Conservation (phyloP, 495 filamentous ascomycete genomes). For the Xylaria nigripes region DNA sequence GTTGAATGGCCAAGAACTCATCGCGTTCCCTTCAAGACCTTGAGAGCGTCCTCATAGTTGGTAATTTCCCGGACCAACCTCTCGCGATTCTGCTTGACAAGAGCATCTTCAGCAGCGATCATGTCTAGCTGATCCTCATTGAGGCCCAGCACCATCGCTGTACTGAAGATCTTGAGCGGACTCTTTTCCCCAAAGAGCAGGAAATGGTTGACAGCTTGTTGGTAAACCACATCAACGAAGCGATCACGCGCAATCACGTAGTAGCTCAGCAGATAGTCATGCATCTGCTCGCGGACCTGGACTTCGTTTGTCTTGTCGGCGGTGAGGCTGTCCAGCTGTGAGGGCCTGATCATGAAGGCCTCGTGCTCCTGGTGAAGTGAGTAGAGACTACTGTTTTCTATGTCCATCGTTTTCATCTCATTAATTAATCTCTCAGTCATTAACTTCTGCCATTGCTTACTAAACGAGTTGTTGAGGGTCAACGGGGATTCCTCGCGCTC, state of each 20-base stretch:
- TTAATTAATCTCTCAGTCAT: conserved; percentile 22
- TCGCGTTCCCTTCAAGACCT: conserved; percentile 14
- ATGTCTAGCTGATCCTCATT: conserved; percentile 25
- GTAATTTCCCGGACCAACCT: conserved; percentile 19
- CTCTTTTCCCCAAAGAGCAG: conserved; percentile 24
- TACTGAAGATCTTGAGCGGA: conserved; percentile 26
- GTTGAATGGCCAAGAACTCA: background rate
- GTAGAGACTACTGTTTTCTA: background rate
- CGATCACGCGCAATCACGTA: conserved; percentile 48
- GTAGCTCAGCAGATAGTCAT: conserved; percentile 50
- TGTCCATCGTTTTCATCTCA: conserved; percentile 10
- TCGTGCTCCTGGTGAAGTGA: background rate
- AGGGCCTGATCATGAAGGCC: conserved; percentile 2
- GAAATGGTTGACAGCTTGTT: conserved; percentile 27
- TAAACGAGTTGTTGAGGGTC: conserved; percentile 50
- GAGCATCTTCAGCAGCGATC: conserved; percentile 30
- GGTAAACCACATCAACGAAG: conserved; percentile 48
- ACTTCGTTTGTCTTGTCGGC: conserved; percentile 39
- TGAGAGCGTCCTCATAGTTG: conserved; percentile 17
- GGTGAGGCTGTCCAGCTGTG: conserved; percentile 12
- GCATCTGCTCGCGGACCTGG: conserved; percentile 42
- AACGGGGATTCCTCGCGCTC: conserved; percentile 39
- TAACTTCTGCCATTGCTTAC: conserved; percentile 37
- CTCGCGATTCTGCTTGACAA: conserved; percentile 17
- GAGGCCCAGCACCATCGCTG: conserved; percentile 24